These are phyloP conservation scores for Polysphondylium violaceum DNA, from an alignment of 78 protist species.

Conservation along the genomic window DNA sequence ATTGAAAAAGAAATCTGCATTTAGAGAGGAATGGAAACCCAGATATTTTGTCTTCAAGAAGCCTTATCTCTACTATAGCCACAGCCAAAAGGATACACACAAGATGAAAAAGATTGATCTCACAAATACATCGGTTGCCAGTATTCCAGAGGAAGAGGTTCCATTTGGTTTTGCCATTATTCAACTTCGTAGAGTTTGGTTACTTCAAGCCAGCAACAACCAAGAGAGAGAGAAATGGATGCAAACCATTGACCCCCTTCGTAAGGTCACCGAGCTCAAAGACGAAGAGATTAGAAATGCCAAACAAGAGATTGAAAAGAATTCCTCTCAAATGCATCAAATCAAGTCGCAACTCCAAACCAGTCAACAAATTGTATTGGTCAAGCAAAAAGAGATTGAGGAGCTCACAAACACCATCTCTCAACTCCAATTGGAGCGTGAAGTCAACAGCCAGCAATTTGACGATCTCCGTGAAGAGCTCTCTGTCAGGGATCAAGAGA, in stretches of 20 bases:
- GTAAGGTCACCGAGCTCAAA: slow-evolving; percentile 68
- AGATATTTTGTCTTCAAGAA: slow-evolving; percentile 72
- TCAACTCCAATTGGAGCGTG: slow-evolving; percentile 34
- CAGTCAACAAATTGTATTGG: slow-evolving; percentile 52
- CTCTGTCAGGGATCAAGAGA: slow-evolving; percentile 10
- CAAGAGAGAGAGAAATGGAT: slow-evolving; percentile 75
- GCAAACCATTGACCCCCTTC: slow-evolving; percentile 63
- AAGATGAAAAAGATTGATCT: slow-evolving; percentile 74
- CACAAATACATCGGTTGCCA: slow-evolving; percentile 63
- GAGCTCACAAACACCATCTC: slow-evolving; percentile 25
- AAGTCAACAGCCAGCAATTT: slow-evolving; percentile 10
- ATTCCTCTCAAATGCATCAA: slow-evolving; percentile 43
- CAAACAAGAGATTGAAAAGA: slow-evolving; percentile 48
- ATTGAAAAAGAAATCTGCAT: slow-evolving; percentile 73
- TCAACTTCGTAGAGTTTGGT: slow-evolving; percentile 64
- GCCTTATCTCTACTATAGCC: slow-evolving; percentile 69
- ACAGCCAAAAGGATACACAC: slow-evolving; percentile 43
- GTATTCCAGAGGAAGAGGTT: slow-evolving; percentile 65
- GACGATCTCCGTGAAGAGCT: slow-evolving; percentile 19
- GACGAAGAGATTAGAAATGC: slow-evolving; percentile 52
- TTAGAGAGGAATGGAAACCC: slow-evolving; percentile 70
- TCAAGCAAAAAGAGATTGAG: slow-evolving; percentile 44
- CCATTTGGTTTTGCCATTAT: slow-evolving; percentile 75
- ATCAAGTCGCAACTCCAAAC: slow-evolving; percentile 35
- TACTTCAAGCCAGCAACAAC: slow-evolving; percentile 45